phyloP scores from a whole-genome alignment of 768 basidiomycete genomes.

The Mycena amicta region DNA sequence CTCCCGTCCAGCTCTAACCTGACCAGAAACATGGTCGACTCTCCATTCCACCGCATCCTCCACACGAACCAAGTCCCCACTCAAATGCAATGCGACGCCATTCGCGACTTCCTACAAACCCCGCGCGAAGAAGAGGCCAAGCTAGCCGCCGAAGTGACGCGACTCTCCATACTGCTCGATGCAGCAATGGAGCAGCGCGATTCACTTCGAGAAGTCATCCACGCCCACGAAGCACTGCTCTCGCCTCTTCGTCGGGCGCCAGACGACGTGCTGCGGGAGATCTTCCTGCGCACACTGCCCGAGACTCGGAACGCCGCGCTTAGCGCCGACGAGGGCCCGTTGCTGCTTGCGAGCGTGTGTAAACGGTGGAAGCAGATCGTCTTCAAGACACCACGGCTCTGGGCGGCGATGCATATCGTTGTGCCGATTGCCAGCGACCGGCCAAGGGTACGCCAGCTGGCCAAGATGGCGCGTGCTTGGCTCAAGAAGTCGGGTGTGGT shows the following conservation, averaged over 20 bases:
- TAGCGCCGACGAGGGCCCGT: constrained; percentile 5
- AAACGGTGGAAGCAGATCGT: constrained; percentile 6
- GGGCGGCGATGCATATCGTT: constrained; percentile 9
- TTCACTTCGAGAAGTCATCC: background rate
- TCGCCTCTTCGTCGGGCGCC: background rate
- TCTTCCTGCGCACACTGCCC: background rate
- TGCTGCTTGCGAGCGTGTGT: constrained; percentile 13
- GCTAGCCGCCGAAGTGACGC: background rate
- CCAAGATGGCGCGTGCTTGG: background rate
- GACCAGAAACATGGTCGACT: too few species aligned
- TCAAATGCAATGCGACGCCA: background rate
- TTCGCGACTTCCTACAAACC: background rate
- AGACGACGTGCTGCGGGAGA: background rate
- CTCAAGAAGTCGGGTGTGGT: background rate
- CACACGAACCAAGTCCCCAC: background rate
- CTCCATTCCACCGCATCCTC: background rate
- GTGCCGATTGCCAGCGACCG: background rate
- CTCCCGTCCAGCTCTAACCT: too few species aligned
- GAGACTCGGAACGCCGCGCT: constrained; percentile 1
- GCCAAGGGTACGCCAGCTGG: background rate
- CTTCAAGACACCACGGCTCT: constrained; percentile 7
- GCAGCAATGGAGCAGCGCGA: background rate
- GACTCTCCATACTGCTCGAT: background rate
- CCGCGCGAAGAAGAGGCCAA: background rate
- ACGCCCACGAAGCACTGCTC: background rate